phyloP scores from a whole-genome alignment of 2,329 filamentous ascomycete species.

The Fusarium decemcellulare region DNA sequence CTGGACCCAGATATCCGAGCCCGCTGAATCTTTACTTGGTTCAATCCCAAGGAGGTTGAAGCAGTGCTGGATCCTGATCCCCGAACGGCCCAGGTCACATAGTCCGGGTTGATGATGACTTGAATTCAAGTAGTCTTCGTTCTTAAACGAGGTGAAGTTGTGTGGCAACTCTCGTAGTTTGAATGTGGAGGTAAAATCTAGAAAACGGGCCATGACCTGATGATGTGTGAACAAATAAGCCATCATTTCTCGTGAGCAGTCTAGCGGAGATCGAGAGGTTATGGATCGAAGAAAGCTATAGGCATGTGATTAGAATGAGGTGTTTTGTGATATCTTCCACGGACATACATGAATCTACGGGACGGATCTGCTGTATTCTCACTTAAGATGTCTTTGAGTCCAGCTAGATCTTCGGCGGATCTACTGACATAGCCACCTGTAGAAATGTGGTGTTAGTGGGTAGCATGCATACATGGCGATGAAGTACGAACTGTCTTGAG shows the following conservation, averaged over 20 bases:
- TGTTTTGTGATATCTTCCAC: too few species aligned
- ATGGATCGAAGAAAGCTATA: conserved; percentile 6
- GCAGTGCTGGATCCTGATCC: conserved; percentile 16
- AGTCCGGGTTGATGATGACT: background rate
- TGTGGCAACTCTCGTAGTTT: conserved; percentile 8
- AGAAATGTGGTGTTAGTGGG: too few species aligned
- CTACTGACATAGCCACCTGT: too few species aligned
- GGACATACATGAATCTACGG: conserved; percentile 20
- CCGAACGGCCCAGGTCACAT: conserved; percentile 3
- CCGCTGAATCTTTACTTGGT: background rate
- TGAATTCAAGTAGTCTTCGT: conserved; percentile 3
- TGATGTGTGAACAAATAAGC: conserved; percentile 5
- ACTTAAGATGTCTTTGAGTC: background rate
- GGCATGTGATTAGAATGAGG: background rate
- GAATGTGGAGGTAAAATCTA: conserved; percentile 15
- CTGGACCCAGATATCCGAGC: conserved; percentile 4
- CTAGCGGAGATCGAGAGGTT: background rate
- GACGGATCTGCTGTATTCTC: conserved; percentile 1
- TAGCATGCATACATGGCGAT: too few species aligned
- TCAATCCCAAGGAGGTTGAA: conserved; percentile 19
- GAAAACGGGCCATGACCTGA: conserved; percentile 19
- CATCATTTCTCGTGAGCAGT: conserved; percentile 16
- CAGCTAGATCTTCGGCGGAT: too few species aligned
- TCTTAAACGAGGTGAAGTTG: conserved; percentile 9
- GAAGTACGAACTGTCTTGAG: conserved; percentile 1